phyloP scores from a whole-genome alignment of 148 eudicot species.

The Rhododendron simsii region DNA sequence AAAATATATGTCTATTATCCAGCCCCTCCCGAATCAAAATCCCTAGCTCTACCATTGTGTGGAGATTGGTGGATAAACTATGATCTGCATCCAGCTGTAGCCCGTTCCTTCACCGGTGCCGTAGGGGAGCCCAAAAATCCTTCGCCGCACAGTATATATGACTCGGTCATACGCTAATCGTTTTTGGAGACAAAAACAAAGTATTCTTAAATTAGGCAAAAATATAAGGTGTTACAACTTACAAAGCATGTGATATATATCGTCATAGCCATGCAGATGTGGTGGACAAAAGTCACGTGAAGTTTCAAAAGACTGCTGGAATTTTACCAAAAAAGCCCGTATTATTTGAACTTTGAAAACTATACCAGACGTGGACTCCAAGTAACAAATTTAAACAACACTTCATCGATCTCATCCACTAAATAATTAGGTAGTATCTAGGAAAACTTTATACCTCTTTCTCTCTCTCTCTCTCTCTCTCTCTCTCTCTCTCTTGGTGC shows the following conservation, averaged over 20 bases:
- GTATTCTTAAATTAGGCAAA: neutral
- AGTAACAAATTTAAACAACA: neutral
- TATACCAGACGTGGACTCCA: slow-evolving; percentile 7
- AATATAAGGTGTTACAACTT: neutral
- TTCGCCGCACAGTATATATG: neutral
- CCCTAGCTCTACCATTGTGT: no score
- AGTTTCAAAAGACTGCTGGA: neutral
- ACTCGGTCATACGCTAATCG: neutral
- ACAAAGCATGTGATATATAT: neutral
- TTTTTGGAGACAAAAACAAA: neutral
- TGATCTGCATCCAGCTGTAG: no score
- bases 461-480: no score
- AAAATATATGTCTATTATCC: no score
- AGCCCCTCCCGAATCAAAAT: no score
- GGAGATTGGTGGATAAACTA: no score
- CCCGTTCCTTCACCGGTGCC: no score
- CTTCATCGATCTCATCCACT: neutral
- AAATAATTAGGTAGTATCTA: neutral
- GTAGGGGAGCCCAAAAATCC: no score
- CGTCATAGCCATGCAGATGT: neutral
- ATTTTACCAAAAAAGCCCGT: neutral
- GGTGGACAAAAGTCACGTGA: slow-evolving; percentile 3
- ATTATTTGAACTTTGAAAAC: neutral
- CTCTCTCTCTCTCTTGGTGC: no score
- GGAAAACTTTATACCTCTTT: neutral